Conservation (phyloP, 2,329 filamentous ascomycete species). For the Coniochaeta sp. region DNA sequence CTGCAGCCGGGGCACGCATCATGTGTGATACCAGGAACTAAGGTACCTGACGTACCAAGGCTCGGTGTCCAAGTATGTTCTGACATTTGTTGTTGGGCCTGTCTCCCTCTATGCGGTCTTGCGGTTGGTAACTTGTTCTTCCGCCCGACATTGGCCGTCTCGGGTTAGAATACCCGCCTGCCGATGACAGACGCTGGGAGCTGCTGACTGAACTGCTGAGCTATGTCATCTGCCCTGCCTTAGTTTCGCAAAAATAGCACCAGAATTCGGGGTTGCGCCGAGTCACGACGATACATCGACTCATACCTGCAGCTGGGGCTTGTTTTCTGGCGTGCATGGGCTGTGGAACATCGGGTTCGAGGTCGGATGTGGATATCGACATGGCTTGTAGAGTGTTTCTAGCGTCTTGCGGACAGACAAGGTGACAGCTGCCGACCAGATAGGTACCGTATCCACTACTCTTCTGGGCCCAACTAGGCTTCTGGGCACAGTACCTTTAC, state of each 20-base stretch:
- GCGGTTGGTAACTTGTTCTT: too few relatives aligned
- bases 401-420: too few relatives aligned
- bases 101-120: too few relatives aligned
- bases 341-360: not conserved
- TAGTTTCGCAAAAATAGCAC: not conserved
- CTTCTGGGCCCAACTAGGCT: too few relatives aligned
- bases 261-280: not conserved
- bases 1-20: not conserved
- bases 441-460: too few relatives aligned
- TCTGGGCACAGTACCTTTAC: too few relatives aligned
- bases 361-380: not conserved
- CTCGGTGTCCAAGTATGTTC: not conserved
- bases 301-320: not conserved
- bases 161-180: too few relatives aligned
- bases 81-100: not conserved
- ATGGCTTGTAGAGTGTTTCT: not conserved
- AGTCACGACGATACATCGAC: not conserved
- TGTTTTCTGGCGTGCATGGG: not conserved
- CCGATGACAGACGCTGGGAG: too few relatives aligned
- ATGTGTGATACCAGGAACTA: not conserved
- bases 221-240: not conserved
- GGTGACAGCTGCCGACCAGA: too few relatives aligned
- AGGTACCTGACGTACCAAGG: not conserved
- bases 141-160: not conserved
- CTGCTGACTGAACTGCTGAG: too few relatives aligned